phyloP scores from a whole-genome alignment of 2,329 filamentous ascomycete species.

The Colletotrichum phormii region DNA sequence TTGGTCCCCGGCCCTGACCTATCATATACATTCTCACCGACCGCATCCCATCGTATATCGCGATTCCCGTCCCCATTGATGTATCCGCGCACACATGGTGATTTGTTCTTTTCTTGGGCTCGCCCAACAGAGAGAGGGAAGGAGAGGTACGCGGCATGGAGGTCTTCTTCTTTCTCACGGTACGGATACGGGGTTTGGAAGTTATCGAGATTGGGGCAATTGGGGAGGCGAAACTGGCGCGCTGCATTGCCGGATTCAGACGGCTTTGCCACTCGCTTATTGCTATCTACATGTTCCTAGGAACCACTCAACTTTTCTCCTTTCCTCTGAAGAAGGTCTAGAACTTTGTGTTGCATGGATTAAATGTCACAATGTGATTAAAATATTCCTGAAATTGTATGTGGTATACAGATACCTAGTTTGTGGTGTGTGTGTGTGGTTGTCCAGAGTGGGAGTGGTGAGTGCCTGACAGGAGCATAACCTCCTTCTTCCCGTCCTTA shows the following conservation, averaged over 20 bases:
- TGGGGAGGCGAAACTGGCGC: neutral
- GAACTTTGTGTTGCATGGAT: neutral
- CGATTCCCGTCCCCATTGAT: neutral
- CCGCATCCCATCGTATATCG: neutral
- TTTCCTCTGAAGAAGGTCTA: neutral
- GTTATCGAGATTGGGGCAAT: neutral
- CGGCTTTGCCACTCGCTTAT: neutral
- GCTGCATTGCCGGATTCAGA: neutral
- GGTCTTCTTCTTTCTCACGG: neutral
- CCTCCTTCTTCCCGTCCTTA: neutral
- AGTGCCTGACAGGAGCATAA: neutral
- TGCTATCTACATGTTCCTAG: neutral
- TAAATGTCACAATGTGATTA: neutral
- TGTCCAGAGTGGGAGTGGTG: no score
- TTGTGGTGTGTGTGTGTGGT: neutral
- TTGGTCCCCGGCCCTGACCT: neutral
- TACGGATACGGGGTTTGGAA: neutral
- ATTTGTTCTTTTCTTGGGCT: neutral
- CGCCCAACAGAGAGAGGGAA: no score
- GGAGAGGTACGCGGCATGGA: neutral
- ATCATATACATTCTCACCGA: slow-evolving; percentile 9
- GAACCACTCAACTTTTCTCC: neutral
- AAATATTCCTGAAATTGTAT: neutral
- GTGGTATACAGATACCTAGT: no score
- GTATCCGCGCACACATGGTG: neutral